These are phyloP conservation scores for Rubia peregrina DNA, from an alignment of 305 asterid genomes.

Conservation along the genomic window DNA sequence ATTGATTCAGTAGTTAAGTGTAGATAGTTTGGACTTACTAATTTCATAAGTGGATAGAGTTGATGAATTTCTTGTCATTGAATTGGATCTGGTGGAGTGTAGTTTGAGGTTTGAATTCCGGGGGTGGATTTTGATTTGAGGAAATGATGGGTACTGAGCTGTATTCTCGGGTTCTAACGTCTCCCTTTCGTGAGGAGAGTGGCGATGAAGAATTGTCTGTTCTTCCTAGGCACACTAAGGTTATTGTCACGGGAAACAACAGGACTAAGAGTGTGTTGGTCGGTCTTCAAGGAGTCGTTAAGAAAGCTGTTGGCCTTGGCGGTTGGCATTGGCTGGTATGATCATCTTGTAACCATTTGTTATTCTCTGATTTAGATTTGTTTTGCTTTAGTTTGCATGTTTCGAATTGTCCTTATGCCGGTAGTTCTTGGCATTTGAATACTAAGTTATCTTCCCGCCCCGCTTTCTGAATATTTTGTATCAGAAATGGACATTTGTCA, in stretches of 20 bases:
- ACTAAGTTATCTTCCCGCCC: not conserved
- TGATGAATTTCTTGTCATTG: slow-evolving; percentile 11
- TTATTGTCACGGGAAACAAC: slow-evolving; percentile 89
- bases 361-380: not conserved
- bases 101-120: not conserved
- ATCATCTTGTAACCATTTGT: slow-evolving; percentile 1
- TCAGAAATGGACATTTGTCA: no score
- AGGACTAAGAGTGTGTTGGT: slow-evolving; percentile 92
- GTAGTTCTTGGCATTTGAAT: not conserved
- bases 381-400: not conserved
- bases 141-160: slow-evolving; percentile 58
- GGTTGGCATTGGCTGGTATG: slow-evolving; percentile 99
- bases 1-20: not conserved
- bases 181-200: slow-evolving; percentile 73
- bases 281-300: slow-evolving; percentile 93
- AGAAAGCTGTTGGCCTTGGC: slow-evolving; percentile 98
- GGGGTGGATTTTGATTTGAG: slow-evolving; percentile 21
- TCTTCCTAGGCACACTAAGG: slow-evolving; percentile 96
- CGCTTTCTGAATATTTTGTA: not conserved
- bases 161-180: slow-evolving; percentile 48
- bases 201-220: slow-evolving; percentile 86
- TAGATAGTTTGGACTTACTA: not conserved
- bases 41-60: not conserved
- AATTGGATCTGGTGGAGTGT: slow-evolving; percentile 12
- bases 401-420: not conserved